These are phyloP conservation scores for Emmonsia crescens DNA, from an alignment of 2,329 filamentous ascomycete species.

Conservation along the genomic window DNA sequence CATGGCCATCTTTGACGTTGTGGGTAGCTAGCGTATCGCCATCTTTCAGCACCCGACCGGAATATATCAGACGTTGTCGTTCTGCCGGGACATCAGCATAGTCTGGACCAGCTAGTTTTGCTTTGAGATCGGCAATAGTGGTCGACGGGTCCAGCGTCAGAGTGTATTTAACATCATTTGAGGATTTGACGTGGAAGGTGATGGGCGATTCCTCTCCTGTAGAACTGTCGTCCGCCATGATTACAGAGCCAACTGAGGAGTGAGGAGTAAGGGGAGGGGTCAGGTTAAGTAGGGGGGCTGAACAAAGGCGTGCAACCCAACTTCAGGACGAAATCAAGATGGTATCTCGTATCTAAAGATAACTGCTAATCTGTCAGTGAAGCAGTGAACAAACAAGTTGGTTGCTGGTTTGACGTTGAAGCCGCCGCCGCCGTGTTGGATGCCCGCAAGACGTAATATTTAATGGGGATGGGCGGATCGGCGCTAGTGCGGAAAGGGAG, in stretches of 20 bases:
- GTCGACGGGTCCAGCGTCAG: slow-evolving; percentile 69
- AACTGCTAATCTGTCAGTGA: neutral
- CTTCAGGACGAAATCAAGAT: neutral
- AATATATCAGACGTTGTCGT: slow-evolving; percentile 92
- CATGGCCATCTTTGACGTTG: slow-evolving; percentile 95
- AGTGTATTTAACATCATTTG: slow-evolving; percentile 73
- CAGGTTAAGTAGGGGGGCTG: neutral
- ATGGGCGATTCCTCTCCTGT: slow-evolving; percentile 59
- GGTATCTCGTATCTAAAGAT: neutral
- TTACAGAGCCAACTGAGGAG: slow-evolving; percentile 7
- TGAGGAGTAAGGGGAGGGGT: neutral
- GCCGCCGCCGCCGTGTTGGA: neutral
- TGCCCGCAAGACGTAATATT: neutral
- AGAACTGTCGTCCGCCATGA: slow-evolving; percentile 32
- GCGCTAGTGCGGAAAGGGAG: slow-evolving; percentile 3
- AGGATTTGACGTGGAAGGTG: slow-evolving; percentile 97
- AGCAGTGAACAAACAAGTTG: no score
- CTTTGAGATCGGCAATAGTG: slow-evolving; percentile 77
- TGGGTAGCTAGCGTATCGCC: slow-evolving; percentile 72
- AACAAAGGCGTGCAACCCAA: neutral
- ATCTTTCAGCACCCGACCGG: slow-evolving; percentile 92
- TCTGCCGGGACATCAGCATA: slow-evolving; percentile 80
- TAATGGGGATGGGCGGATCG: neutral
- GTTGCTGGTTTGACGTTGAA: neutral
- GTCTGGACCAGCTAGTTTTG: slow-evolving; percentile 68